A percentile compares a stretch with the other conserved stretches of the same genome.
phyloP scores from a whole-genome alignment of 352 stramenopile species.

The Phytophthora pluvialis region DNA sequence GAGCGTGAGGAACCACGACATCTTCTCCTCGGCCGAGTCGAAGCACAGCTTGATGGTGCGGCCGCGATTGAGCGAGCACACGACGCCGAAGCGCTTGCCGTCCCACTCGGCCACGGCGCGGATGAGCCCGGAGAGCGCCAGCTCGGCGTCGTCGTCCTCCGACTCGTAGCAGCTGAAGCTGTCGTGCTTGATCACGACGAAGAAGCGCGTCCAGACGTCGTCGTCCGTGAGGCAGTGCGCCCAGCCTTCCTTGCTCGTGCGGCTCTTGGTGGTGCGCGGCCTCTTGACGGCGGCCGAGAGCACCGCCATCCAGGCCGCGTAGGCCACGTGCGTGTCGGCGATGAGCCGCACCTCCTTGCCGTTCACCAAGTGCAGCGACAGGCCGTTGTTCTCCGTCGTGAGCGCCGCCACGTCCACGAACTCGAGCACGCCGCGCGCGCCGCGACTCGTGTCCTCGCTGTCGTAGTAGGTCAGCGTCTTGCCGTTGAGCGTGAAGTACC shows the following conservation, averaged over 20 bases:
- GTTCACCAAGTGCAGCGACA: conserved; percentile 64
- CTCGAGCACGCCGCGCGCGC: conserved; percentile 69
- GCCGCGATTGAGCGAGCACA: conserved; percentile 69
- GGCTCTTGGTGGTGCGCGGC: conserved; percentile 54
- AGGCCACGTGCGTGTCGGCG: conserved; percentile 80
- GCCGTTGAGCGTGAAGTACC: conserved; percentile 79
- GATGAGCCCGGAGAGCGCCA: conserved; percentile 69
- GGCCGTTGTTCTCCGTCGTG: conserved; percentile 80
- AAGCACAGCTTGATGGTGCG: conserved; percentile 83
- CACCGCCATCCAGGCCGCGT: conserved; percentile 78
- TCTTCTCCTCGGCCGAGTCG: conserved; percentile 83
- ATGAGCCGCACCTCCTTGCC: conserved; percentile 82
- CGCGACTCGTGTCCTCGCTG: conserved; percentile 72
- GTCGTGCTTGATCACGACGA: conserved; percentile 78
- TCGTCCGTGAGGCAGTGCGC: conserved; percentile 79
- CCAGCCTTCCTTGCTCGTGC: conserved; percentile 75
- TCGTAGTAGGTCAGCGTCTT: conserved; percentile 83
- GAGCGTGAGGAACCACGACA: conserved; percentile 83
- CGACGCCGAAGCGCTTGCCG: conserved; percentile 75
- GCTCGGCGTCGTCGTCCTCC: conserved; percentile 70
- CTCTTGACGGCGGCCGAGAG: conserved; percentile 71
- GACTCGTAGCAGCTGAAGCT: conserved; percentile 84
- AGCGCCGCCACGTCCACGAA: conserved; percentile 73
- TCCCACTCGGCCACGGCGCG: conserved; percentile 77
- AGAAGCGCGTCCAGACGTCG: conserved; percentile 77